Base-by-base conservation (phyloP, 768 basidiomycete species). In the Cystofilobasidium ferigula region DNA sequence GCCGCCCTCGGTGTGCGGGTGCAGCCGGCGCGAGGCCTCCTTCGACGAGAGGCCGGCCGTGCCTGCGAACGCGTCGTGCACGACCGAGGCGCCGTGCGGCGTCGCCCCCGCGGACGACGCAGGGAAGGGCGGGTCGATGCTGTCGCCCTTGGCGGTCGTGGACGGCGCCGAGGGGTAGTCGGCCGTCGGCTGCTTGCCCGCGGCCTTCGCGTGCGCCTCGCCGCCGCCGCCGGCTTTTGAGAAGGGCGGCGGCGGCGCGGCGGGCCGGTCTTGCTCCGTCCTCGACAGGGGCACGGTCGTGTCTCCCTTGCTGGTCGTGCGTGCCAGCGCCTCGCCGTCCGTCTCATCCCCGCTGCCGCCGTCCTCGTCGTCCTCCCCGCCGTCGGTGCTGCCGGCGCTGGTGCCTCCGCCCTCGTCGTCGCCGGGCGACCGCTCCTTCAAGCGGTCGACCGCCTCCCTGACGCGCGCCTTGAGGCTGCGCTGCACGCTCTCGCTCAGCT, bases 401-500 rank as follows among this genome's bases (percentile, higher is more conserved):
- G 10, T 12, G 40, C 7, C 40, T 3, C 3, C 47, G n/a, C n/a
- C 3, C 22, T 48, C 47, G 9, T n/a, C 47, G 6, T 48, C 47
- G n/a, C 24, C 26, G n/a, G 47, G 7, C 47, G n/a, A 14, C 4
- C 24, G 22, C 5, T 20, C 6, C 22, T 53, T 26, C 35, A 66
- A 16, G 7, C 53, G 36, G 38, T 45, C n/a, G 9, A 51, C 57
- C 5, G 56, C 47, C 26, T 68, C 57, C 13, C 35, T 32, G 45
- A 63, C 57, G 20, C 62, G 57, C 7, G 10, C 6, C 28, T 40
- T 57, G 7, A 68, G 61, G 16, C 42, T 62, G 14, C n/a, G 30
- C 26, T 68, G 67, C 3, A 68, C 57, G 32, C 16, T 12, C 32
- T 68, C 61, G 24, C 42, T 47, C 35, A 68, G 40, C 28, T 68